These are phyloP conservation scores for Pythium brassicae DNA, from an alignment of 352 stramenopile genomes.

Conservation along the genomic window DNA sequence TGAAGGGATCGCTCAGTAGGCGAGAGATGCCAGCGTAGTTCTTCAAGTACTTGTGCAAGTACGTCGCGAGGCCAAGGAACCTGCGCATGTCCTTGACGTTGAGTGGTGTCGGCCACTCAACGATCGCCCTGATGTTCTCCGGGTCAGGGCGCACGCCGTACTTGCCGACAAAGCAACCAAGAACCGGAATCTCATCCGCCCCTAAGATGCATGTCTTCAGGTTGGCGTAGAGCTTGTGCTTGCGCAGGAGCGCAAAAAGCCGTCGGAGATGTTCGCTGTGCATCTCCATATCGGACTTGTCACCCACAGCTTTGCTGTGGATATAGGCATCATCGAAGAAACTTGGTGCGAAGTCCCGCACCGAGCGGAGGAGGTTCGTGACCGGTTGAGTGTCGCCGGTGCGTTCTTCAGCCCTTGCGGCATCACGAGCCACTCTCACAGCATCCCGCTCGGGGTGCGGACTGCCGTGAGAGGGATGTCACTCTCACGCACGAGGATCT, in stretches of 20 bases:
- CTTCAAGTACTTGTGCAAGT: slow-evolving; percentile 19
- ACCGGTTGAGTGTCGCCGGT: too few relatives aligned
- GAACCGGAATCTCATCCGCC: background rate
- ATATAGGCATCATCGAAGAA: too few relatives aligned
- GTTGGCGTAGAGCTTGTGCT: background rate
- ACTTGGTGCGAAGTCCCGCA: too few relatives aligned
- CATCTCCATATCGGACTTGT: too few relatives aligned
- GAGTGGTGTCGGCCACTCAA: background rate
- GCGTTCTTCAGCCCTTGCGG: too few relatives aligned
- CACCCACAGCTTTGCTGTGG: too few relatives aligned
- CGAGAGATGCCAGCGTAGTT: slow-evolving; percentile 8
- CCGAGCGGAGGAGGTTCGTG: too few relatives aligned
- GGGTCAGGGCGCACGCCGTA: slow-evolving; percentile 13
- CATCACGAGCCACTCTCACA: too few relatives aligned
- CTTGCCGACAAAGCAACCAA: background rate
- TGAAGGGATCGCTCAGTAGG: slow-evolving; percentile 11
- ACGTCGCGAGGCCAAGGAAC: slow-evolving; percentile 17
- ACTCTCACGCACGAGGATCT: too few relatives aligned
- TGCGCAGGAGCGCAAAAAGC: background rate
- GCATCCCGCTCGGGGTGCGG: too few relatives aligned
- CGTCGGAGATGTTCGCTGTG: background rate
- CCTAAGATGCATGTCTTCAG: background rate
- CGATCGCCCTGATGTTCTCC: slow-evolving; percentile 17
- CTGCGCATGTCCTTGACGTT: slow-evolving; percentile 11
- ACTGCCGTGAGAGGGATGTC: too few relatives aligned